Evolutionary conservation across 2,329 filamentous ascomycete genomes (phyloP).

Genomic region (Xylariaceae sp.): DNA sequence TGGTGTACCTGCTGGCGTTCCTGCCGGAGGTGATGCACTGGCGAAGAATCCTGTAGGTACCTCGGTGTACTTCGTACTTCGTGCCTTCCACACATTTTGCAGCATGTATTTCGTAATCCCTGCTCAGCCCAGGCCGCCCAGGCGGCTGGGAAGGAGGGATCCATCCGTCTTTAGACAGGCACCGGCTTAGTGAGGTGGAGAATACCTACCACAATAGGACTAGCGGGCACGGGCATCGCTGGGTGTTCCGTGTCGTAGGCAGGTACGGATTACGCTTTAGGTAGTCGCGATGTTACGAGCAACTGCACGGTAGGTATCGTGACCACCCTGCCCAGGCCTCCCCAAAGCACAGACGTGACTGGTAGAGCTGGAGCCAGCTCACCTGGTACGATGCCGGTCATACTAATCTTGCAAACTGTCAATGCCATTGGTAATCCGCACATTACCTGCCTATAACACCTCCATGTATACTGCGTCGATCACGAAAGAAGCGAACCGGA

Average conservation of each 20-base stretch:
- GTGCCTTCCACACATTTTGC: background rate
- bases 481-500: slow-evolving; percentile 13
- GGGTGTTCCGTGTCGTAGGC: too few species aligned
- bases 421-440: slow-evolving; percentile 3
- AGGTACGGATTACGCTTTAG: too few species aligned
- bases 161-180: slow-evolving; percentile 1
- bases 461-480: slow-evolving; percentile 11
- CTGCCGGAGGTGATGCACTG: too few species aligned
- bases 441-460: background rate
- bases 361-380: too few species aligned
- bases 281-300: too few species aligned
- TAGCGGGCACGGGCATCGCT: too few species aligned
- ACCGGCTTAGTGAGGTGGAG: slow-evolving; percentile 8
- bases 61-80: too few species aligned
- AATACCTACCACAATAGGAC: too few species aligned
- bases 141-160: slow-evolving; percentile 20
- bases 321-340: background rate
- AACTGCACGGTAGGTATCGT: background rate
- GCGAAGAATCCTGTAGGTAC: too few species aligned
- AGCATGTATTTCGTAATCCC: slow-evolving; percentile 6
- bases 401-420: background rate
- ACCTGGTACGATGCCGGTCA: too few species aligned
- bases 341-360: slow-evolving; percentile 1
- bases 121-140: slow-evolving; percentile 11
- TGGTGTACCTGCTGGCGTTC: too few species aligned